Conservation (phyloP, 768 basidiomycete genomes). For the Tricholoma hemisulphureum region DNA sequence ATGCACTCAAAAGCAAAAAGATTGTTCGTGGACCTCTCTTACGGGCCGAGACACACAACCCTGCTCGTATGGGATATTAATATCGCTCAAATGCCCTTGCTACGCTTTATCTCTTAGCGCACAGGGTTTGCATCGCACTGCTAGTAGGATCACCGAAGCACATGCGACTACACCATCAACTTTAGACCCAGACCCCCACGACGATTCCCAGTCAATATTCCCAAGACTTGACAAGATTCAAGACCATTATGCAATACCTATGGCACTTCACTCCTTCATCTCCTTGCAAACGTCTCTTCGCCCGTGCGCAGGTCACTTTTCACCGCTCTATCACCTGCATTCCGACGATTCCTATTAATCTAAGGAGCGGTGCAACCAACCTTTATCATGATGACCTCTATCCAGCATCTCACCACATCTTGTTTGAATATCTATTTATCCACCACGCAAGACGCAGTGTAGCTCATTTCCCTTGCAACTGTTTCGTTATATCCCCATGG, state of each 20-base stretch:
- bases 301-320: background rate
- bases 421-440: conserved; percentile 23
- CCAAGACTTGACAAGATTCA: conserved; percentile 12
- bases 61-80: conserved; percentile 53
- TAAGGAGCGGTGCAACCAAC: conserved; percentile 6
- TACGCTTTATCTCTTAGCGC: background rate
- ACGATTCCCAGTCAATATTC: conserved; percentile 10
- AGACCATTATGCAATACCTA: conserved; percentile 16
- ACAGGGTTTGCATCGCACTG: background rate
- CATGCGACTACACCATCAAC: conserved; percentile 3
- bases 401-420: conserved; percentile 13
- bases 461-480: conserved; percentile 17
- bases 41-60: conserved; percentile 71
- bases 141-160: conserved; percentile 6
- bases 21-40: conserved; percentile 45
- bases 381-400: conserved; percentile 5
- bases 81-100: background rate
- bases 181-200: conserved; percentile 5
- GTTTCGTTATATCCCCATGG: conserved; percentile 24
- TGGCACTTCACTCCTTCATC: conserved; percentile 24
- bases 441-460: conserved; percentile 18
- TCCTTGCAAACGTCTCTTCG: conserved; percentile 6
- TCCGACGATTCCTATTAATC: conserved; percentile 4
- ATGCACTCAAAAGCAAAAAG: conserved; percentile 58
- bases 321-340: background rate